These are phyloP conservation scores for Fusarium torulosum DNA, from an alignment of 2,329 filamentous ascomycete species.

Conservation along the genomic window DNA sequence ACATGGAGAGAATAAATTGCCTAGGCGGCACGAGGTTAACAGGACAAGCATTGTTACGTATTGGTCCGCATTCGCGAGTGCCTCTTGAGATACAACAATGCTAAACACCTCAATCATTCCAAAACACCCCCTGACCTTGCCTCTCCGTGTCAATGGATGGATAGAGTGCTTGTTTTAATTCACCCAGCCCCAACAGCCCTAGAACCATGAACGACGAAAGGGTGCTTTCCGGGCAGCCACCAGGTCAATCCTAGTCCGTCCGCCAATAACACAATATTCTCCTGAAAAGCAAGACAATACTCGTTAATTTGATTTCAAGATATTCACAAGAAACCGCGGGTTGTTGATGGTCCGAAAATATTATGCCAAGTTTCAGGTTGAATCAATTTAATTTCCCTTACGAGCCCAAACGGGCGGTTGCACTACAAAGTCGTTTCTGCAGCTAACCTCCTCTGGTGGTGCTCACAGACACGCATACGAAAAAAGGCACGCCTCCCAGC, in stretches of 20 bases:
- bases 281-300: neutral
- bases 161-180: neutral
- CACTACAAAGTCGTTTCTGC: neutral
- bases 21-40: conserved; percentile 27
- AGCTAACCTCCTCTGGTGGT: conserved; percentile 21
- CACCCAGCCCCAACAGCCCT: conserved; percentile 11
- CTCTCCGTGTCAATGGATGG: conserved; percentile 6
- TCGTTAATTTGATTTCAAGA: neutral
- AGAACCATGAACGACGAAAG: conserved; percentile 28
- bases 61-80: neutral
- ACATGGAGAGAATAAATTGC: conserved; percentile 31
- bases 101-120: conserved; percentile 5
- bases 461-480: conserved; percentile 19
- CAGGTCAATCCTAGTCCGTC: conserved; percentile 13
- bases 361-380: conserved; percentile 36
- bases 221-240: conserved; percentile 13
- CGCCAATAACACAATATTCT: neutral
- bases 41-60: conserved; percentile 4
- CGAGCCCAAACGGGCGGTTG: conserved; percentile 7
- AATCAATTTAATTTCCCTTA: conserved; percentile 36
- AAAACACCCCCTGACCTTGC: conserved; percentile 1
- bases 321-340: conserved; percentile 6
- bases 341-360: conserved; percentile 8
- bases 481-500: conserved; percentile 30
- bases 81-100: conserved; percentile 21